phyloP scores from a whole-genome alignment of 140 eudicot species.

The Oenanthe javanica region DNA sequence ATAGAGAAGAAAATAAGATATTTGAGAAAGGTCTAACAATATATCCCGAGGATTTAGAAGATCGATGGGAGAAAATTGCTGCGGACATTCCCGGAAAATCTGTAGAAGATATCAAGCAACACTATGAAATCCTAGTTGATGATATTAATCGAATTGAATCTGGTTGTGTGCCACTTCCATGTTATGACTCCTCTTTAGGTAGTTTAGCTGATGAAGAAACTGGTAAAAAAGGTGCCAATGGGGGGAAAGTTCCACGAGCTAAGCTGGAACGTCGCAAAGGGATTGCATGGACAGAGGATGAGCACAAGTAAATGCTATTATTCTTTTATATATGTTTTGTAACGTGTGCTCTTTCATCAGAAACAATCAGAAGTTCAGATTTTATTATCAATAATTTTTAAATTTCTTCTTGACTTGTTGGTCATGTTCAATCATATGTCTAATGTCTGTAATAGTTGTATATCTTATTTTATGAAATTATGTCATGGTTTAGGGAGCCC shows the following conservation, averaged over 20 bases:
- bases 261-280: constrained; percentile 57
- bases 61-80: constrained; percentile 53
- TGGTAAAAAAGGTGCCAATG: constrained; percentile 23
- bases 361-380: background rate
- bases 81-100: constrained; percentile 38
- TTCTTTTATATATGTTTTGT: background rate
- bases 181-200: constrained; percentile 34
- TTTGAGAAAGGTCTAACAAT: constrained; percentile 72
- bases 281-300: constrained; percentile 46
- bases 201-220: constrained; percentile 26
- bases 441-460: too few species aligned
- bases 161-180: constrained; percentile 54
- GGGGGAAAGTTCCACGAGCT: constrained; percentile 30
- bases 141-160: constrained; percentile 45
- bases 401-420: too few species aligned
- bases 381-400: background rate
- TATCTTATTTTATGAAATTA: too few species aligned
- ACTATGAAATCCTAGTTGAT: constrained; percentile 44
- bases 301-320: background rate
- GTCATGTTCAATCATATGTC: too few species aligned
- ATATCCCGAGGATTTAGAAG: constrained; percentile 30
- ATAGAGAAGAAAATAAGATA: constrained; percentile 58
- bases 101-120: constrained; percentile 43
- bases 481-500: too few species aligned
- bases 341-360: background rate